Evolutionary conservation across 768 basidiomycete species (phyloP), one percentile per base, ranked within the genome.

Genomic region (Candolleomyces efflorescens): DNA sequence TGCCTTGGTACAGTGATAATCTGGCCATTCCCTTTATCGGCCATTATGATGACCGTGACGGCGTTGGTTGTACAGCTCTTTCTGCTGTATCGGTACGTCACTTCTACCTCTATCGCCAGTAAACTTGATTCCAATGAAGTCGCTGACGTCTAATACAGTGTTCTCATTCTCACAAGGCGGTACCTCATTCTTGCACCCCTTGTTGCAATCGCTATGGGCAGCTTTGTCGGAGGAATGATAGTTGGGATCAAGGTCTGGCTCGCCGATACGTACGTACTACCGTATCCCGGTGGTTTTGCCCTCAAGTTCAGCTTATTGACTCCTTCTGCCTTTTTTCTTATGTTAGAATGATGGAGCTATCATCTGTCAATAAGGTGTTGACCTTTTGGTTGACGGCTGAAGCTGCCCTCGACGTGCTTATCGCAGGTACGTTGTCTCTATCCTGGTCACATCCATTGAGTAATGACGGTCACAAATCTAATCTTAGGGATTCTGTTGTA

Each of bases 161-260:
- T 49, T 27, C 47, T 57, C 23, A 24, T 57, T 3, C 56, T 57
- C 24, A 47, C 55, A 6, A 46, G 26, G n/a, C 47, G 15, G 13
- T 32, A 47, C 15, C 22, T 20, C 13, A 57, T 57, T 38, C 22
- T 9, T 18, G 20, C 32, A 13, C n/a, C 37, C 1, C 24, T 57
- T 4, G 22, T 27, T 4, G 22, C 37, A 18, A 9, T 41, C n/a
- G 20, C 48, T 1, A 5, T 22, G 22, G 37, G 20, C 3, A 18
- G 20, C 13, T 50, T 51, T 17, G 36, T 38, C 9, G 49, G 11
- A 7, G 47, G 56, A 15, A 41, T 51, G 47, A 50, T 49, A 9
- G 47, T 57, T 15, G 56, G 47, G 6, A 38, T 57, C 18, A 57
- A 43, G 27, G 56, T 57, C 9, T 57, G 56, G 56, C 49, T 39